Conservation (phyloP, 805 yeast species). For the Schwanniomyces sp. region DNA sequence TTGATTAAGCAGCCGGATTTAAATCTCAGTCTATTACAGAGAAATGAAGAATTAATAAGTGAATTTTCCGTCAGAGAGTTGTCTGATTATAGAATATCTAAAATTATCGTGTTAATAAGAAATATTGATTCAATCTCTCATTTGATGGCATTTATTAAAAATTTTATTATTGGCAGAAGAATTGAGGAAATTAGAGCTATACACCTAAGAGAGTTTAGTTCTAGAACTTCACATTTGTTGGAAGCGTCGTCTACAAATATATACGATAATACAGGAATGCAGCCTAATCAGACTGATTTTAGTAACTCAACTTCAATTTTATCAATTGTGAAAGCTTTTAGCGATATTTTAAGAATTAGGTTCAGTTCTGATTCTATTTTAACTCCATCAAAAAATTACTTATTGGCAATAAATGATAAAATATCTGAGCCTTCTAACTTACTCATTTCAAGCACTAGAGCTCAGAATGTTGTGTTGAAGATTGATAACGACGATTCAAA, state of each 20-base stretch:
- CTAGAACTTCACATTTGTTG: constrained; percentile 67
- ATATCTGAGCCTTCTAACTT: constrained; percentile 24
- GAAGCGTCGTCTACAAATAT: constrained; percentile 53
- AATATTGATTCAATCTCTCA: constrained; percentile 32
- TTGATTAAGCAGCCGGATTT: constrained; percentile 6
- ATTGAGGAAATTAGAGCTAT: constrained; percentile 45
- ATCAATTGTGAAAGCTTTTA: constrained; percentile 32
- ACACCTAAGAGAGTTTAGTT: constrained; percentile 59
- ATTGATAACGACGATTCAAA: constrained; percentile 12
- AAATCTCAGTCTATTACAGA: background rate
- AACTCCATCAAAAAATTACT: constrained; percentile 28
- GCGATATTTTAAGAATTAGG: constrained; percentile 28
- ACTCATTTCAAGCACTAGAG: constrained; percentile 22
- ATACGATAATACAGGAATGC: constrained; percentile 10
- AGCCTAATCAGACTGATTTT: constrained; percentile 21
- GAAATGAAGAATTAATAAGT: background rate
- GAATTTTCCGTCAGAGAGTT: constrained; percentile 13
- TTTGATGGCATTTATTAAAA: constrained; percentile 31
- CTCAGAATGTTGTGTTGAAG: constrained; percentile 8
- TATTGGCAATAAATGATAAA: constrained; percentile 32
- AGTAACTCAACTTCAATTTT: constrained; percentile 32
- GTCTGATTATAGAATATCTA: constrained; percentile 18
- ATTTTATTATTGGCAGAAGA: constrained; percentile 20
- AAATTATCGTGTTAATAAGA: constrained; percentile 26
- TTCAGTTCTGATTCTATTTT: constrained; percentile 29